Percentiles rank a stretch among this genome's conserved stretches.
These are phyloP conservation scores for Fusarium coicis DNA, from an alignment of 2,329 filamentous ascomycete genomes.

Conservation along the genomic window DNA sequence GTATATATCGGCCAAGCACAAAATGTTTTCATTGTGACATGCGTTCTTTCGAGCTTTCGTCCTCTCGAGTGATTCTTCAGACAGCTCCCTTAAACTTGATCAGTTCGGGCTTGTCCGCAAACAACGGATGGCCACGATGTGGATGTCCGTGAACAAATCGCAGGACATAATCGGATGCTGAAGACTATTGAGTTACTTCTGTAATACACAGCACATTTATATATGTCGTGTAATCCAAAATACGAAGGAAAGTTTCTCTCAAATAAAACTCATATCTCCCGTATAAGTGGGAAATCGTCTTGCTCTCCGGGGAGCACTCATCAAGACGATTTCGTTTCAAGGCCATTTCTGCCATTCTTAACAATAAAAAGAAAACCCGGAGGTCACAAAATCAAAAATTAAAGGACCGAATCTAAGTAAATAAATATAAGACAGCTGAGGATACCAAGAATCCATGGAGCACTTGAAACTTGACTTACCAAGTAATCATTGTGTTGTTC, in stretches of 20 bases:
- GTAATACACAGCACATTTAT: not conserved
- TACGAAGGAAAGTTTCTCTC: not conserved
- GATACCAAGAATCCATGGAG: not conserved
- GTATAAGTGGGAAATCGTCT: not conserved
- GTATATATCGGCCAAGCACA: not conserved
- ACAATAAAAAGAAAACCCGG: not conserved
- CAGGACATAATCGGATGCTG: not conserved
- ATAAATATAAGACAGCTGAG: not conserved
- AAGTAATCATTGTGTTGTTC: not conserved
- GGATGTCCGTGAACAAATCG: not conserved
- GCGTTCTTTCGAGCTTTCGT: too few relatives aligned
- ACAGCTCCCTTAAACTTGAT: too few relatives aligned
- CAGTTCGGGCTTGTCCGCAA: not conserved
- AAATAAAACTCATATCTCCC: not conserved
- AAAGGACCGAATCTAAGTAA: not conserved
- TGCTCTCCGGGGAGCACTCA: not conserved
- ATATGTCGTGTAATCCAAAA: not conserved
- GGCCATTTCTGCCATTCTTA: not conserved
- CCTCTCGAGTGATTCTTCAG: too few relatives aligned
- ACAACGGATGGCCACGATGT: not conserved
- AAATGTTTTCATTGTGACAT: accelerated
- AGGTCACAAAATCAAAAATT: not conserved
- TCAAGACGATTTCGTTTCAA: not conserved
- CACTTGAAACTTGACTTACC: not conserved
- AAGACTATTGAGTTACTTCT: not conserved